Conservation (phyloP, 495 filamentous ascomycete genomes). For the Penicillium malachiteum region DNA sequence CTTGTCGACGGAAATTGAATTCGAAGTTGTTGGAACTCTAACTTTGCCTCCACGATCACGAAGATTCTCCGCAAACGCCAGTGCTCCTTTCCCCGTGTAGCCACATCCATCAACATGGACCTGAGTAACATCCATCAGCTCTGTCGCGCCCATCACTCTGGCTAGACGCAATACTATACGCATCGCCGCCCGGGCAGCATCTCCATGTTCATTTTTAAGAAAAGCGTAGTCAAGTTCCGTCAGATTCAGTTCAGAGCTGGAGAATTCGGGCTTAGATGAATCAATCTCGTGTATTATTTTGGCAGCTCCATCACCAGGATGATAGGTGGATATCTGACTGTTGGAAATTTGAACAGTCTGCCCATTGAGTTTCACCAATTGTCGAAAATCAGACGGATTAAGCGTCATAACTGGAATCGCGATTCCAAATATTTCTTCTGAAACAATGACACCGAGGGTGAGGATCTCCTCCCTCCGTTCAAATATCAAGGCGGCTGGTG, state of each 20-base stretch:
- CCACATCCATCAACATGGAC: slow-evolving; percentile 35
- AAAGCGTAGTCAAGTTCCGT: slow-evolving; percentile 17
- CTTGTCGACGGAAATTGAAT: slow-evolving; percentile 35
- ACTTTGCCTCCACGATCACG: slow-evolving; percentile 20
- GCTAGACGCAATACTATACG: slow-evolving; percentile 25
- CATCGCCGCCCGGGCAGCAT: slow-evolving; percentile 25
- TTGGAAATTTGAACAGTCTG: neutral
- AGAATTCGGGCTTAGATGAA: neutral
- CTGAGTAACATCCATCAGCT: slow-evolving; percentile 21
- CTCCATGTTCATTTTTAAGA: slow-evolving; percentile 16
- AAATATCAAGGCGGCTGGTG: slow-evolving; percentile 26
- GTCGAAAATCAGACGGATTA: neutral
- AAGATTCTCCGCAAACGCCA: slow-evolving; percentile 8
- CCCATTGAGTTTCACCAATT: neutral
- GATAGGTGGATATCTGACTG: neutral
- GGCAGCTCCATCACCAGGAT: too few species aligned
- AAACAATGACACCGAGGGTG: slow-evolving; percentile 30
- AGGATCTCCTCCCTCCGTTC: slow-evolving; percentile 29
- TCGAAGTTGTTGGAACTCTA: slow-evolving; percentile 28
- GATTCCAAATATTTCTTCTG: slow-evolving; percentile 24
- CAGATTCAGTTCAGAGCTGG: neutral
- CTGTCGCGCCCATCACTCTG: slow-evolving; percentile 14
- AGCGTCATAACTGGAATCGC: slow-evolving; percentile 25
- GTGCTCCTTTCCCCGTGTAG: slow-evolving; percentile 31
- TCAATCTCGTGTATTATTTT: neutral